Evolutionary conservation across 768 basidiomycete genomes (phyloP), one percentile per base, ranked within the genome.

Genomic region (Roridomyces roridus): DNA sequence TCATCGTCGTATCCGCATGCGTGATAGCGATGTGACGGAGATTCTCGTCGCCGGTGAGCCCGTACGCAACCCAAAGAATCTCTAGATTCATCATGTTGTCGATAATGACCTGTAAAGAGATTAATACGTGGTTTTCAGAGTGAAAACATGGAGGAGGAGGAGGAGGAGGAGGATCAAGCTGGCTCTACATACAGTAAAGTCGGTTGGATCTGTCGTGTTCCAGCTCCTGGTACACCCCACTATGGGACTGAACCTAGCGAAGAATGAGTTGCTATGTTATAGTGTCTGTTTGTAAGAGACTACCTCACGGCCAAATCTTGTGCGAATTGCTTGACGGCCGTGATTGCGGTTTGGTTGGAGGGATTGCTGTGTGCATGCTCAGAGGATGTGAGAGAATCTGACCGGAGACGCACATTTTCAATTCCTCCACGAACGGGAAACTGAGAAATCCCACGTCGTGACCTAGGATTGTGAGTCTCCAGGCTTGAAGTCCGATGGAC

Each of bases 1-100:
- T 72, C 74, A 85, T 85, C 0, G 88, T 89, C 46, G 83, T 87
- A 61, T 88, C 75, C 2, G 88, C 86, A 62, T 90, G 88, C 8
- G 75, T 75, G 26, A 78, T 81, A 6, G 88, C 88, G 24, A 89
- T 89, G 18, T 83, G 70, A 20, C 78, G 74, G 15, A 88, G 70
- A 0, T 84, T 87, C 6, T 76, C 63, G 60, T 89, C 88, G 2
- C 82, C 80, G 0, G 85, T 89, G 21, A 89, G 70, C n/a, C 71
- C 71, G 37, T 77, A 82, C 6, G 84, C 83, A 6, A 77, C 77
- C 65, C 85, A 85, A n/a, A 89, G 69, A 15, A 87, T 74, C 69
- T 89, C 86, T 18, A 91, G 79, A 63, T 86, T 90, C 86, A 91
- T 88, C 87, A 90, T 88, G 67, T 88, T 89, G 72, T 90, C 88